A percentile compares a stretch with the other conserved stretches of the same genome.
These are phyloP conservation scores for Boletus edulis DNA, from an alignment of 768 basidiomycete genomes.

Conservation along the genomic window DNA sequence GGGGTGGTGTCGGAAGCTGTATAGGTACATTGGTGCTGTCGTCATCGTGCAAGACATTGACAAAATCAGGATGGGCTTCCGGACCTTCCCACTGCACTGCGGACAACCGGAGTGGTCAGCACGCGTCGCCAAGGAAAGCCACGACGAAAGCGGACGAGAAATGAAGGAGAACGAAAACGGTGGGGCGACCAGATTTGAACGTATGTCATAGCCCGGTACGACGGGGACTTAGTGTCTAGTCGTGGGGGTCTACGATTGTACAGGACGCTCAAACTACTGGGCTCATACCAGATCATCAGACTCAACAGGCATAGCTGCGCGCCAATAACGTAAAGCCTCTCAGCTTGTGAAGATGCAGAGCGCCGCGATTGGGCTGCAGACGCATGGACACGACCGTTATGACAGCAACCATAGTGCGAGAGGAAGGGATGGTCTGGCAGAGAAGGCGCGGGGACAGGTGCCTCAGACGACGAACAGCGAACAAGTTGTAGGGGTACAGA, in stretches of 20 bases:
- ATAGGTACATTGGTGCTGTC: constrained; percentile 19
- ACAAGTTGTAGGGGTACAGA: constrained; percentile 36
- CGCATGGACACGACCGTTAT: constrained; percentile 32
- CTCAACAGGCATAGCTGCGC: constrained; percentile 35
- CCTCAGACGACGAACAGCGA: constrained; percentile 35
- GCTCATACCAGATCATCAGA: constrained; percentile 35
- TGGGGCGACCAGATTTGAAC: not conserved
- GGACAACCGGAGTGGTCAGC: constrained; percentile 30
- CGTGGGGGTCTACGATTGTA: constrained; percentile 23
- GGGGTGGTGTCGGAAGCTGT: constrained; percentile 27
- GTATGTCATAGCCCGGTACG: not conserved
- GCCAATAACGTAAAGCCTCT: constrained; percentile 35
- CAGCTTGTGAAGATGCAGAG: constrained; percentile 32
- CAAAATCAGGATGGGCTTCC: constrained; percentile 51
- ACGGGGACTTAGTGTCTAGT: constrained; percentile 18
- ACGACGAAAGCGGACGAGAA: constrained; percentile 14
- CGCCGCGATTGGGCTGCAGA: constrained; percentile 18
- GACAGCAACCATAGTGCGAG: constrained; percentile 31
- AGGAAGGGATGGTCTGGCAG: constrained; percentile 32
- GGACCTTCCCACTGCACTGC: constrained; percentile 75
- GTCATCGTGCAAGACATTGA: constrained; percentile 17
- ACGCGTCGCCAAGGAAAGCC: constrained; percentile 15
- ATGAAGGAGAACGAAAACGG: constrained; percentile 6
- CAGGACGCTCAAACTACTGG: constrained; percentile 30
- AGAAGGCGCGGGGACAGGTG: constrained; percentile 28